Base-by-base conservation (phyloP, 129 eudicot genomes). In the Gnaphalium uliginosum region DNA sequence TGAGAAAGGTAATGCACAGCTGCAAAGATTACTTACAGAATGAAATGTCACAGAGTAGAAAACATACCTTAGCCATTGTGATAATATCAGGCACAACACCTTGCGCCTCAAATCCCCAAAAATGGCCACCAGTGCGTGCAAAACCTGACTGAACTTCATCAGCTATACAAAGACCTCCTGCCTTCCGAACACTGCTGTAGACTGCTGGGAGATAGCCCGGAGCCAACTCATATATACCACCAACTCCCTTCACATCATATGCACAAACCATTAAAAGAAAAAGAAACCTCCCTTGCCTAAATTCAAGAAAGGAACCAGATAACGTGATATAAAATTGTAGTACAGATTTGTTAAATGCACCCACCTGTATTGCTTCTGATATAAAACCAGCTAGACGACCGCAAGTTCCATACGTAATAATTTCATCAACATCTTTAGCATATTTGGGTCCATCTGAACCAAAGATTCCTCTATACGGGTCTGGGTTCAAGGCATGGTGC, bases 141-240 rank as follows among this genome's bases (percentile, higher is more conserved):
- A 90, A 90, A 57, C 96, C 96, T 9, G 90, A 81, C 54, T 90
- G 93, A 62, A 90, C 96, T 83, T 90, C 96, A 84, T 90, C 96
- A n/a, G 96, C 96, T 39, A 90, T 87, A 69, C 90, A 90, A 81
- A 87, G 81, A 48, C 96, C 96, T 35, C 96, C 96, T 25, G 93
- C 93, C 65, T 87, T 87, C 67, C 84, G 76, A 51, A 90, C 81
- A 72, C 78, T 77, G 48, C 66, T 81, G 69, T 87, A 90, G 5
- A 85, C 96, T 26, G 86, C 81, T 10, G 83, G 79, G 64, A 90
- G 78, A 64, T 90, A 90, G 54, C 90, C 96, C 0, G 96, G 93
- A 8, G 93, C 96, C 82, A 87, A 75, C 78, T 90, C 96, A 74
- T 83, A 67, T 59, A 88, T 85, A 29, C 96, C 96, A 83, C 96